Evolutionary conservation across 2,329 filamentous ascomycete species (phyloP).

Genomic region (Aspergillus neoniger): DNA sequence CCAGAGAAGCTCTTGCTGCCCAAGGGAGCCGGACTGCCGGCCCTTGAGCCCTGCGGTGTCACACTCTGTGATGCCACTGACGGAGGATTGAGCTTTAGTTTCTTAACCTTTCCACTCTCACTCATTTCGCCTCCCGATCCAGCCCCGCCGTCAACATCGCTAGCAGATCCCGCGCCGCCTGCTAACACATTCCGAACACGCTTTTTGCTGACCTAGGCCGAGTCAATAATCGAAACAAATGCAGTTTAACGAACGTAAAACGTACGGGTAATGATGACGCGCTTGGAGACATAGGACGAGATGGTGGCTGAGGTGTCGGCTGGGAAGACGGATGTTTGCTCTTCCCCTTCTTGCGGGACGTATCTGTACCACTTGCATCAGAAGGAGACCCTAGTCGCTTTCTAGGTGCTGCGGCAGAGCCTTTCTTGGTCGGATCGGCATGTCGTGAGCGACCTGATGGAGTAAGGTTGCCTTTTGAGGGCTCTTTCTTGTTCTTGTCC

Average conservation of each 20-base stretch:
- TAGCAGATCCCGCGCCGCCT: constrained; percentile 51
- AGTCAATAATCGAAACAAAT: constrained; percentile 9
- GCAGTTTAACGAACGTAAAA: background rate
- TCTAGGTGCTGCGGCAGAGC: constrained; percentile 58
- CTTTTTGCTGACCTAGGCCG: constrained; percentile 54
- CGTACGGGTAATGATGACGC: constrained; percentile 56
- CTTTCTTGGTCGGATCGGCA: constrained; percentile 54
- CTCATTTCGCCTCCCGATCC: constrained; percentile 49
- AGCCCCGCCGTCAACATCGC: constrained; percentile 59
- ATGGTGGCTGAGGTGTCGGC: constrained; percentile 36
- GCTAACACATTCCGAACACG: constrained; percentile 38
- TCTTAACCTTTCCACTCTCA: constrained; percentile 49
- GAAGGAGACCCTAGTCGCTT: constrained; percentile 89
- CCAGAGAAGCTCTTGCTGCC: constrained; percentile 30
- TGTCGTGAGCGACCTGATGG: constrained; percentile 62
- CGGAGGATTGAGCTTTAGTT: constrained; percentile 51
- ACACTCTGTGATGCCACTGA: constrained; percentile 38
- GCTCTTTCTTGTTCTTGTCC: constrained; percentile 55
- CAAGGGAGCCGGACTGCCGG: constrained; percentile 47
- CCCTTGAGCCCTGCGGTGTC: constrained; percentile 52
- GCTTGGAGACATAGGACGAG: constrained; percentile 66
- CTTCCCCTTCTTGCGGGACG: constrained; percentile 75
- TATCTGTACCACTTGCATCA: constrained; percentile 90
- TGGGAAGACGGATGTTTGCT: constrained; percentile 59
- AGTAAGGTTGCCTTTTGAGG: constrained; percentile 70